Evolutionary conservation across 805 yeast species (phyloP).

Genomic region (Myxozyma neotropica): DNA sequence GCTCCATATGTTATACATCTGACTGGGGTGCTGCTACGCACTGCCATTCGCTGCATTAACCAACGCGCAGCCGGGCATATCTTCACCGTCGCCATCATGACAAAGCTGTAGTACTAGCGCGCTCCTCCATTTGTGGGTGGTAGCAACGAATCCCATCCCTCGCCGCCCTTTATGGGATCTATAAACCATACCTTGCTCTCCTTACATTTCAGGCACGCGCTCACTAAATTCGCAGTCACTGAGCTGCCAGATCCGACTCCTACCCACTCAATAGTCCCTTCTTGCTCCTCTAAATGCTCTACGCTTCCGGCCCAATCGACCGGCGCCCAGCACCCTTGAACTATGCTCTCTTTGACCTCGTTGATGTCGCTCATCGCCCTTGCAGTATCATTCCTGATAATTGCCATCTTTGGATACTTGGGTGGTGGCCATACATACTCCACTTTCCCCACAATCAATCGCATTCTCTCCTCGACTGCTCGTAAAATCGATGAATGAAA

Average conservation of each 20-base stretch:
- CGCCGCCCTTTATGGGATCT: constrained; percentile 2
- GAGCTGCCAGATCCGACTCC: constrained; percentile 30
- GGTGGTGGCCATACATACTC: constrained; percentile 2
- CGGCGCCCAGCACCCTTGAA: constrained; percentile 26
- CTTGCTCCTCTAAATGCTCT: neutral
- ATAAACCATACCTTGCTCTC: neutral
- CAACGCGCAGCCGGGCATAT: no score
- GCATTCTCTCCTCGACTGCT: constrained; percentile 18
- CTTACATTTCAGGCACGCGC: neutral
- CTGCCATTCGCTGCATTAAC: no score
- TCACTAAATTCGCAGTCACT: constrained; percentile 21
- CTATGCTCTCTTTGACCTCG: constrained; percentile 16
- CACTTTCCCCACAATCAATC: neutral
- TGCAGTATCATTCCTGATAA: constrained; percentile 21
- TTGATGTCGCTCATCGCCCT: neutral
- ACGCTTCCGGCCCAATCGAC: constrained; percentile 31
- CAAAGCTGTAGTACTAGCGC: no score
- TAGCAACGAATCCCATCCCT: neutral
- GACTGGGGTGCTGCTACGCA: no score
- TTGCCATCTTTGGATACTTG: neutral
- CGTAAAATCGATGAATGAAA: constrained; percentile 25
- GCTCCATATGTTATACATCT: no score
- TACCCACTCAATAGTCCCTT: constrained; percentile 7
- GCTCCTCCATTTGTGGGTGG: no score
- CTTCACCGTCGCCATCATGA: no score